Evolutionary conservation across 768 basidiomycete genomes (phyloP), one percentile per base, ranked within the genome.

Genomic region (Gloeostereum incarnatum): DNA sequence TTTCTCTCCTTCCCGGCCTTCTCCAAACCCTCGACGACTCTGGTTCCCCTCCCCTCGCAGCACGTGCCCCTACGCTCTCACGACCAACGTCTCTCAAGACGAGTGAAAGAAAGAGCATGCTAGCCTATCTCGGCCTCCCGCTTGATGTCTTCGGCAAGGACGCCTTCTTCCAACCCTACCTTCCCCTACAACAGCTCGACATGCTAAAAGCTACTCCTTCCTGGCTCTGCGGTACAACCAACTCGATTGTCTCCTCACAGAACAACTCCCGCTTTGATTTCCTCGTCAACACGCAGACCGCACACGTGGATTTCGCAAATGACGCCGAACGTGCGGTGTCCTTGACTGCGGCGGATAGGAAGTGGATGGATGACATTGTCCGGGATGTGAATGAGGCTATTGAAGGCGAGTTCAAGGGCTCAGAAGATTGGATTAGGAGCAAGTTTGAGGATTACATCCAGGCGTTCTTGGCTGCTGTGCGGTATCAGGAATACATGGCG

Each of bases 401-500:
- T 82, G 71, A 75, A 40, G 74, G 78, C 3, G 63, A 62, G 45
- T 98, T 94, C 63, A 84, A 86, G 58, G 96, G 94, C 9, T 91
- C 88, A 48, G 96, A 99, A 49, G 96, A 99, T 56, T 97, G 93
- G 52, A 60, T 99, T 18, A 69, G 96, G 41, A 71, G 74, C 24
- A 93, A 92, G 78, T 94, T 94, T 39, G 92, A 98, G 55, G 94
- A 98, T 54, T 99, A 99, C 52, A 78, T 98, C 32, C 82, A 78
- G 18, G 84, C 86, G 2, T 85, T 87, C 3, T 69, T 99, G 7
- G 73, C 93, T 3, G 80, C 85, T 10, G 78, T 98, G 44, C 91
- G 92, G 56, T 97, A 90, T 55, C 77, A 81, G 1, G 89, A 91
- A 46, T 99, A 89, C 59, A 49, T 91, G 16, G 55, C 68, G 6